phyloP scores from a whole-genome alignment of 73 alveolate species.

The Durusdinium trenchii region DNA sequence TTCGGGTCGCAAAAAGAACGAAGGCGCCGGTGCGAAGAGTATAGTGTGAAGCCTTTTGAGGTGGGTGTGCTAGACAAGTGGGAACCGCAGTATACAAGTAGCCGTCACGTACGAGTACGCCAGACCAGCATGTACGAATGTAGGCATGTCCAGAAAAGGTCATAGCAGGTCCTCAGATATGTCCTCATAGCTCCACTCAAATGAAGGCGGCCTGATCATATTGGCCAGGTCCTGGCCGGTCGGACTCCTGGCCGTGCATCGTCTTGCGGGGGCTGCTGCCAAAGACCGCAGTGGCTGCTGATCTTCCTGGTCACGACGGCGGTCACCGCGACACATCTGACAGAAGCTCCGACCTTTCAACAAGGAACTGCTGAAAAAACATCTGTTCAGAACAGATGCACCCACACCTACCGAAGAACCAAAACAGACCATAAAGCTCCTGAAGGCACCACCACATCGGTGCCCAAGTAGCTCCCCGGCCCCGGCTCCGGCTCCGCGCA shows the following conservation, averaged over 20 bases:
- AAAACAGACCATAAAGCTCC: background rate
- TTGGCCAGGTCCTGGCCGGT: conserved; percentile 84
- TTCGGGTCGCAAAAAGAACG: too few species aligned
- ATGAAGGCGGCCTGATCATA: conserved; percentile 75
- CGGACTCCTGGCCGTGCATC: conserved; percentile 23
- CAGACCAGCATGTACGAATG: too few species aligned
- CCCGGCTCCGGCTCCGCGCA: conserved; percentile 64
- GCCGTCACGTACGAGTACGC: too few species aligned
- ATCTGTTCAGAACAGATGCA: background rate
- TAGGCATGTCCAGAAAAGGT: too few species aligned
- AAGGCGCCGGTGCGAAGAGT: too few species aligned
- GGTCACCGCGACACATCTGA: background rate
- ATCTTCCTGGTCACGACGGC: background rate
- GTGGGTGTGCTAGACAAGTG: too few species aligned
- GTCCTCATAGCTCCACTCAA: too few species aligned
- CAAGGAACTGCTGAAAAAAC: background rate
- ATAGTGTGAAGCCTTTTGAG: too few species aligned
- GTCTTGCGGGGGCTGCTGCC: conserved; percentile 88
- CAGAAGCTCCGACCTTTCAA: background rate
- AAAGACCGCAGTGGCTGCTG: conserved; percentile 43
- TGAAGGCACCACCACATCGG: background rate
- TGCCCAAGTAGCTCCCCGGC: conserved; percentile 67
- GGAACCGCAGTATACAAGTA: too few species aligned
- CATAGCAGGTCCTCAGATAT: too few species aligned
- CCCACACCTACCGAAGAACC: background rate